Evolutionary conservation across 306 rosid genomes (phyloP).

Genomic region (Casuarina cunninghamiana): DNA sequence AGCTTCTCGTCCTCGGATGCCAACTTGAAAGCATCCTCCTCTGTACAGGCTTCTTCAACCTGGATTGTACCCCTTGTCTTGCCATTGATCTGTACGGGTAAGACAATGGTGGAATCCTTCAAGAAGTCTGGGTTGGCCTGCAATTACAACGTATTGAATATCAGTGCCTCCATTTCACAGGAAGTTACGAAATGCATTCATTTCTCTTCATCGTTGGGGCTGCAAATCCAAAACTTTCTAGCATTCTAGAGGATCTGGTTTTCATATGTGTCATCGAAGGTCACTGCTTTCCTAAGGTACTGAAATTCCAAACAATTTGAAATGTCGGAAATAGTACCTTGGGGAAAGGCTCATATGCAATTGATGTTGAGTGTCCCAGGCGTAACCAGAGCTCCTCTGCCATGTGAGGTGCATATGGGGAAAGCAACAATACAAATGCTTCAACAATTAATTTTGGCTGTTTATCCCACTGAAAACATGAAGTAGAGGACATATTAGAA

Average conservation of each 20-base stretch:
- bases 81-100: slow-evolving; percentile 95
- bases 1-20: slow-evolving; percentile 77
- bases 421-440: slow-evolving; percentile 82
- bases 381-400: slow-evolving; percentile 97
- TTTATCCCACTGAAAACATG: slow-evolving; percentile 79
- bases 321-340: slow-evolving; percentile 47
- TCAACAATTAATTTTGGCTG: slow-evolving; percentile 72
- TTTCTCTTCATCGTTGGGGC: neutral
- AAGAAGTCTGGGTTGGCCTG: slow-evolving; percentile 75
- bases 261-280: too few species aligned
- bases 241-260: neutral
- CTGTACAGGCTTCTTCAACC: slow-evolving; percentile 83
- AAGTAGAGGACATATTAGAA: slow-evolving; percentile 3
- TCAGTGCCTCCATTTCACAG: neutral
- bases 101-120: slow-evolving; percentile 66
- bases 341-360: slow-evolving; percentile 82
- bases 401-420: slow-evolving; percentile 95
- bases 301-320: slow-evolving; percentile 16
- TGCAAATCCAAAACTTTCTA: neutral
- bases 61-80: slow-evolving; percentile 91
- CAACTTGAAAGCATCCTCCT: slow-evolving; percentile 70
- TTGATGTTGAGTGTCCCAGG: slow-evolving; percentile 73
- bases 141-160: slow-evolving; percentile 23
- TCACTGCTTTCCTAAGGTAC: neutral
- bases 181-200: neutral